Conservation (phyloP, 2,329 filamentous ascomycete species). For the Paracorniculantispora psalliotae region DNA sequence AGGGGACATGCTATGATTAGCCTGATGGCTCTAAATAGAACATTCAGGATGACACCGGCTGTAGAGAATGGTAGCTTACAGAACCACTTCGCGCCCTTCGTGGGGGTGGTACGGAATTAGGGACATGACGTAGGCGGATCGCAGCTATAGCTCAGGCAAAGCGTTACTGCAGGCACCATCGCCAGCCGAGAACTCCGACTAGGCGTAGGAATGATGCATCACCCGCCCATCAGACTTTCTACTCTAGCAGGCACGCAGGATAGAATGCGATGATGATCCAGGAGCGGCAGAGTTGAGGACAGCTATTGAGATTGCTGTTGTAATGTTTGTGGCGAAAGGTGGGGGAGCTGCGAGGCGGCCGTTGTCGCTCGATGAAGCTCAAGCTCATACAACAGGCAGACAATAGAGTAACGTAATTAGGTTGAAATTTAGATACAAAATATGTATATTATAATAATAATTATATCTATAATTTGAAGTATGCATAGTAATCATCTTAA, state of each 20-base stretch:
- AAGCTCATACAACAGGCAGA: neutral
- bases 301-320: neutral
- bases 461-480: too few species aligned
- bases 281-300: neutral
- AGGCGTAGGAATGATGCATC: neutral
- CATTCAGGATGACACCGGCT: neutral
- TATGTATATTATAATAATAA: too few species aligned
- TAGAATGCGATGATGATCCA: neutral
- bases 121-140: constrained; percentile 43
- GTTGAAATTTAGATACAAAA: neutral
- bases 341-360: constrained; percentile 7
- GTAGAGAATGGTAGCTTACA: constrained; percentile 61
- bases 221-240: neutral
- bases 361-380: neutral
- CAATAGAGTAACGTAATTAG: neutral
- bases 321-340: constrained; percentile 9
- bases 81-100: constrained; percentile 72
- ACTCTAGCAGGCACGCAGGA: neutral
- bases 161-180: neutral
- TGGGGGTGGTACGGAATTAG: constrained; percentile 70
- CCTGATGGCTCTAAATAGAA: neutral
- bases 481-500: too few species aligned
- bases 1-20: neutral
- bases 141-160: neutral
- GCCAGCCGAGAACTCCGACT: neutral